Conservation (phyloP, 768 basidiomycete species). For the Lentinula lateritia region DNA sequence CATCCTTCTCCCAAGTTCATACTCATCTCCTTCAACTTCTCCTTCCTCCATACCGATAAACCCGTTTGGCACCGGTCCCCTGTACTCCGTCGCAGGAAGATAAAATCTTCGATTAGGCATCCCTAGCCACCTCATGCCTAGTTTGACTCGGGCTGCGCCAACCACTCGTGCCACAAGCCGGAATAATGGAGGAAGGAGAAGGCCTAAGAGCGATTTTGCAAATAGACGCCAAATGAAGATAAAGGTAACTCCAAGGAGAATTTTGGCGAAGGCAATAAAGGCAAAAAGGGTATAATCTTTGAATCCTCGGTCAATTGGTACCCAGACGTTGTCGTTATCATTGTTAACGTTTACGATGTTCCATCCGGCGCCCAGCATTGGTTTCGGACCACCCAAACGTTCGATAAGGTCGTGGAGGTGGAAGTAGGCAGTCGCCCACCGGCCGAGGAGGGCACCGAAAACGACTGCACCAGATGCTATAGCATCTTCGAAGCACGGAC, state of each 20-base stretch:
- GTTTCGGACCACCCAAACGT: constrained; percentile 30
- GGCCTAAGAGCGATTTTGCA: constrained; percentile 72
- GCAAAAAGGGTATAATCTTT: constrained; percentile 38
- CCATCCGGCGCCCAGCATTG: constrained; percentile 58
- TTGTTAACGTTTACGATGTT: constrained; percentile 18
- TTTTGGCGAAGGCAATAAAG: constrained; percentile 40
- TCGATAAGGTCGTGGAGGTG: constrained; percentile 7
- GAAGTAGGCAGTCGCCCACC: constrained; percentile 48
- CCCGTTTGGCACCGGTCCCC: constrained; percentile 41
- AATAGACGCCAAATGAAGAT: constrained; percentile 88
- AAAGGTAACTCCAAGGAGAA: constrained; percentile 59
- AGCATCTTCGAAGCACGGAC: constrained; percentile 97
- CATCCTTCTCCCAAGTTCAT: constrained; percentile 19
- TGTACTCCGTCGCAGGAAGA: constrained; percentile 87
- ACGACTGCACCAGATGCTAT: constrained; percentile 88
- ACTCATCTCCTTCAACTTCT: constrained; percentile 24
- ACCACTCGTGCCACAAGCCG: constrained; percentile 52
- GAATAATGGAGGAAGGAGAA: constrained; percentile 79
- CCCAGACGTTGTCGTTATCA: background rate
- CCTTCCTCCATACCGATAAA: constrained; percentile 16
- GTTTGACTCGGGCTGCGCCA: too few relatives aligned
- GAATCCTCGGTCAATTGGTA: background rate
- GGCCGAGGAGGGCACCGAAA: constrained; percentile 62
- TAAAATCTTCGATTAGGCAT: constrained; percentile 88
- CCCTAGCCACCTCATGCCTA: constrained; percentile 33